Conservation (phyloP, 257 asterid genomes). For the Osmanthus fragrans region DNA sequence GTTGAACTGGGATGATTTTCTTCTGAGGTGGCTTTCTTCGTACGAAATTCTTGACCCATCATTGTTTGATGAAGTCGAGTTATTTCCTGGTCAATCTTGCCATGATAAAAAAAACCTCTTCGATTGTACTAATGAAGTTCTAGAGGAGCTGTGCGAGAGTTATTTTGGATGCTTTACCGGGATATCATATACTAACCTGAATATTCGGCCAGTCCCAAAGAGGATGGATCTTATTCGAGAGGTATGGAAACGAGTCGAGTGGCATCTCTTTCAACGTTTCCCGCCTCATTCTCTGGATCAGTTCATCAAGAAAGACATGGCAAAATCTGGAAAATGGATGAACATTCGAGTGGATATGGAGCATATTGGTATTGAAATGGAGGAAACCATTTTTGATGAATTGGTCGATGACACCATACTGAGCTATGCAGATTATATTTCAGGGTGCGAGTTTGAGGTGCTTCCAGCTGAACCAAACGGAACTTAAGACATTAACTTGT, state of each 20-base stretch:
- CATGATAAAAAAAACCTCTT: constrained; percentile 80
- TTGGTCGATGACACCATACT: constrained; percentile 58
- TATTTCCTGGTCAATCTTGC: constrained; percentile 67
- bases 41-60: constrained; percentile 69
- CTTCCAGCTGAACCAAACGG: constrained; percentile 18
- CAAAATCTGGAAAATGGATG: constrained; percentile 64
- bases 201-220: constrained; percentile 47
- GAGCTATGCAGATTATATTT: constrained; percentile 34
- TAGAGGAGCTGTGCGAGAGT: constrained; percentile 58
- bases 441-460: constrained; percentile 21
- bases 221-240: constrained; percentile 81
- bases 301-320: constrained; percentile 65
- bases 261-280: constrained; percentile 41
- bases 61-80: constrained; percentile 85
- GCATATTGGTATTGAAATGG: constrained; percentile 59
- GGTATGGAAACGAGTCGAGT: constrained; percentile 75
- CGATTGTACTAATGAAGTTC: constrained; percentile 73
- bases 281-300: constrained; percentile 61
- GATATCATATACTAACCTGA: constrained; percentile 34
- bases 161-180: constrained; percentile 52
- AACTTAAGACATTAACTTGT: constrained; percentile 29
- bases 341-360: constrained; percentile 46
- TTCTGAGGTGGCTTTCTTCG: constrained; percentile 68
- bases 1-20: constrained; percentile 86
- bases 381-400: constrained; percentile 55